These are phyloP conservation scores for Hortaea sp. DNA, from an alignment of 2,329 filamentous ascomycete species.

Conservation along the genomic window DNA sequence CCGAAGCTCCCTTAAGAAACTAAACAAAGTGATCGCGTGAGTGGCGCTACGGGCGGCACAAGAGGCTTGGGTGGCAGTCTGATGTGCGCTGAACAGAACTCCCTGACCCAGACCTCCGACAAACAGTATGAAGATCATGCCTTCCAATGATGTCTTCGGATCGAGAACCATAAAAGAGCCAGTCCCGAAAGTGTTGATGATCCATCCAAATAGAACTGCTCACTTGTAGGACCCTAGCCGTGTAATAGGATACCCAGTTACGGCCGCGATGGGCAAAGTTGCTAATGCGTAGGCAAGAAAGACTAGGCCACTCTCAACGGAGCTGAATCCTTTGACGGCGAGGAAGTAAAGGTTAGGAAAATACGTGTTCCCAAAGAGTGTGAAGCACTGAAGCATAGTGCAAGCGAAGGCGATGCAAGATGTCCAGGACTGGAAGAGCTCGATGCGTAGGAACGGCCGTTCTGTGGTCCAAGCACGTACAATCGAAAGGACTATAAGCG, in stretches of 20 bases:
- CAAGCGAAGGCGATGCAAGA: constrained; percentile 22
- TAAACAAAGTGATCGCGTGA: constrained; percentile 31
- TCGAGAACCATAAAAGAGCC: constrained; percentile 35
- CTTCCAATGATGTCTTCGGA: constrained; percentile 24
- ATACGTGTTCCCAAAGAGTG: constrained; percentile 28
- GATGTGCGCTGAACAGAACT: constrained; percentile 31
- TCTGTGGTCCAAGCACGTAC: constrained; percentile 14
- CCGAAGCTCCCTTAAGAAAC: constrained; percentile 40
- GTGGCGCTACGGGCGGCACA: constrained; percentile 24
- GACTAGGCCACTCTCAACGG: constrained; percentile 29
- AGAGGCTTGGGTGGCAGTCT: constrained; percentile 36
- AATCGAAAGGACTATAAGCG: neutral
- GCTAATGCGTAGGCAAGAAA: constrained; percentile 29
- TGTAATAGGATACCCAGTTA: constrained; percentile 21
- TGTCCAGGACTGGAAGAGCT: constrained; percentile 23
- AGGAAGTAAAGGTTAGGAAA: constrained; percentile 35
- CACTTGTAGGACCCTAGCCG: constrained; percentile 21
- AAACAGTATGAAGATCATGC: constrained; percentile 36
- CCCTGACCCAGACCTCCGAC: constrained; percentile 34
- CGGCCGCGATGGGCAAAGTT: constrained; percentile 12
- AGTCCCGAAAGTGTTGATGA: constrained; percentile 30
- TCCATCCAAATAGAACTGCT: constrained; percentile 17
- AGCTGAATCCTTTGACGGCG: constrained; percentile 29
- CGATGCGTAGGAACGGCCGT: constrained; percentile 19
- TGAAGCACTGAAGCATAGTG: constrained; percentile 21